Base-by-base conservation (phyloP, 148 eudicot species). In the Polygonum maritimum region DNA sequence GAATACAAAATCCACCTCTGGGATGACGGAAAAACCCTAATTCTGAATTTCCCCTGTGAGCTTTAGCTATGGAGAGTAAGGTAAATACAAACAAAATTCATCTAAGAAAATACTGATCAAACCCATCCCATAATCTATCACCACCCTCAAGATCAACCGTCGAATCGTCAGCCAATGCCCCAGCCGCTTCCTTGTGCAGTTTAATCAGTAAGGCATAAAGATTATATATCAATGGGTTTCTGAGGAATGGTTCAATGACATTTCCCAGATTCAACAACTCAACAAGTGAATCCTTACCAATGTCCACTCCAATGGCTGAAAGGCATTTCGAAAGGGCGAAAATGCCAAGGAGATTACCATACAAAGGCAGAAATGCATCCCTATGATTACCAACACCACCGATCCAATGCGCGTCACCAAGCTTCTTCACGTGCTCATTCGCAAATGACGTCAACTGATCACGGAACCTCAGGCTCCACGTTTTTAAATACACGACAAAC, bases 341-440 rank as follows among this genome's bases (percentile, higher is more conserved):
- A 54, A 92, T 63, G 47, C 87, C 94, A 5, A 92, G 90, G 75
- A 95, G 85, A 86, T 90, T 92, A 36, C 87, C 96, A 79, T 95
- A 95, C 10, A 95, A 15, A 18, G 97, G 99, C 26, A 92, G 80
- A 82, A 95, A 95, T 21, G 92, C 91, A 82, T 95, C 99, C 80
- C 88, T 95, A 78, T 95, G 97, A 78, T 95, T 95, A 18, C 97
- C 96, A 70, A 89, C 80, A 39, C 99, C 95, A 67, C 96, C 91
- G 15, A 92, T 82, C 99, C 99, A 95, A 76, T 86, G 86, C 51
- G 77, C 77, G 62, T 77, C 86, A 65, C 82, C 87, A 11, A 80
- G 85, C 73, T 80, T 86, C 65, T 41, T 73, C 0, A 80, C 44
- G 76, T 87, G 84, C 39, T 80, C 81, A 15, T 72, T 80, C 0